phyloP scores from a whole-genome alignment of 2,329 filamentous ascomycete species.

The Ascochyta fabae region DNA sequence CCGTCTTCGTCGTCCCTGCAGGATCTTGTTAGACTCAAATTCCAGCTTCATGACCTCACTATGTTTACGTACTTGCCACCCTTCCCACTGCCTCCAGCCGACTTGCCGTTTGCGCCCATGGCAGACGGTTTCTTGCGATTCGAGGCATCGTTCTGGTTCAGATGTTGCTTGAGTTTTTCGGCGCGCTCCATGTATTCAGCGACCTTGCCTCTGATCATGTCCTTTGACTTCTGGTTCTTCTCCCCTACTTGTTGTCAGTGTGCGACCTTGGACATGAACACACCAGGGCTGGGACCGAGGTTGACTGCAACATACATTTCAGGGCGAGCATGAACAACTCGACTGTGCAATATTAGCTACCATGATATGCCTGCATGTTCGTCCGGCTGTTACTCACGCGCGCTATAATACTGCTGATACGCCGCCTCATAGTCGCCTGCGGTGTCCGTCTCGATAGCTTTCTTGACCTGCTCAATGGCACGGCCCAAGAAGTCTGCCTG shows the following conservation, averaged over 20 bases:
- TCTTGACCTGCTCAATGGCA: slow-evolving; percentile 95
- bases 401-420: slow-evolving; percentile 93
- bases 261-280: background rate
- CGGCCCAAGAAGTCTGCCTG: slow-evolving; percentile 96
- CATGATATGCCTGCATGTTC: background rate
- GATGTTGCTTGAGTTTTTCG: slow-evolving; percentile 94
- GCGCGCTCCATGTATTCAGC: slow-evolving; percentile 98
- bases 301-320: slow-evolving; percentile 68
- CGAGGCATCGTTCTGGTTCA: slow-evolving; percentile 72
- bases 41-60: background rate
- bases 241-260: slow-evolving; percentile 63
- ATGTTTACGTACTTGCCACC: slow-evolving; percentile 54
- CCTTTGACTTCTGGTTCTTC: slow-evolving; percentile 96
- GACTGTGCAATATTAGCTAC: slow-evolving; percentile 56
- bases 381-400: slow-evolving; percentile 50
- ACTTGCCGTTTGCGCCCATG: slow-evolving; percentile 74
- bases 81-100: slow-evolving; percentile 67
- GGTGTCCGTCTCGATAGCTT: slow-evolving; percentile 95
- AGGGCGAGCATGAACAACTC: slow-evolving; percentile 98
- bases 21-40: slow-evolving; percentile 14
- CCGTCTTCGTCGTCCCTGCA: slow-evolving; percentile 59
- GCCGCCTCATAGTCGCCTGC: slow-evolving; percentile 96
- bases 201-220: slow-evolving; percentile 95
- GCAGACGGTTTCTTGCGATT: slow-evolving; percentile 74
- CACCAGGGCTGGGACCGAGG: background rate